Evolutionary conservation across 345 rosid species (phyloP).

Genomic region (Draba incana): DNA sequence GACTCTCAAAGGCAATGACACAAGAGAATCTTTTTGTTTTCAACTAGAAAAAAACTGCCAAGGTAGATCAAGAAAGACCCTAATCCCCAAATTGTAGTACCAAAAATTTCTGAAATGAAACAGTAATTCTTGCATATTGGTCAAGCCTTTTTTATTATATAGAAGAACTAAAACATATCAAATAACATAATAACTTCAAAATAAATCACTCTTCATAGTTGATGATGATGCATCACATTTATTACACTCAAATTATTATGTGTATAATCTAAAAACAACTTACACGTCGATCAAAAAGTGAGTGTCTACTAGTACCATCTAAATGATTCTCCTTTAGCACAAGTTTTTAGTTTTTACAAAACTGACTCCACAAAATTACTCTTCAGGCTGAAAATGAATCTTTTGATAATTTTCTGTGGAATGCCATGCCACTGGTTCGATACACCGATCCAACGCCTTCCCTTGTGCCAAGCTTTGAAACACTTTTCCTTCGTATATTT

Average conservation of each 20-base stretch:
- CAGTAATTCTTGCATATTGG: neutral
- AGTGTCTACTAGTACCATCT: conserved; percentile 8
- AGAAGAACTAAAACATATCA: no score
- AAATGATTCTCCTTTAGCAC: conserved; percentile 4
- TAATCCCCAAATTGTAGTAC: conserved; percentile 38
- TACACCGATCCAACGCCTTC: conserved; percentile 3
- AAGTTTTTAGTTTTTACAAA: conserved; percentile 1
- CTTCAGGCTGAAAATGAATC: conserved; percentile 14
- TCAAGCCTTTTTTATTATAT: no score
- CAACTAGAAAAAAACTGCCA: conserved; percentile 18
- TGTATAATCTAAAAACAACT: conserved; percentile 1
- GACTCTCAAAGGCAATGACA: neutral
- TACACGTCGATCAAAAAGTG: conserved; percentile 19
- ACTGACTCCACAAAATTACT: conserved; percentile 2
- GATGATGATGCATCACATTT: neutral
- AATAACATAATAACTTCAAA: neutral
- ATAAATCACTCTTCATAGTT: neutral
- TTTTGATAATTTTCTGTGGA: neutral
- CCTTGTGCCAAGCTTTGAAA: conserved; percentile 11
- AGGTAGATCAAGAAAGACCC: conserved; percentile 36
- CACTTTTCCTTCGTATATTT: conserved; percentile 31
- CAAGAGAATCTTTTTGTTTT: neutral
- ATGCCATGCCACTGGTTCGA: conserved; percentile 22
- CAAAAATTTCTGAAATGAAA: neutral
- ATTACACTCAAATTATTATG: conserved; percentile 10